These are phyloP conservation scores for Fusarium tupiense DNA, from an alignment of 2,329 filamentous ascomycete species.

Conservation along the genomic window DNA sequence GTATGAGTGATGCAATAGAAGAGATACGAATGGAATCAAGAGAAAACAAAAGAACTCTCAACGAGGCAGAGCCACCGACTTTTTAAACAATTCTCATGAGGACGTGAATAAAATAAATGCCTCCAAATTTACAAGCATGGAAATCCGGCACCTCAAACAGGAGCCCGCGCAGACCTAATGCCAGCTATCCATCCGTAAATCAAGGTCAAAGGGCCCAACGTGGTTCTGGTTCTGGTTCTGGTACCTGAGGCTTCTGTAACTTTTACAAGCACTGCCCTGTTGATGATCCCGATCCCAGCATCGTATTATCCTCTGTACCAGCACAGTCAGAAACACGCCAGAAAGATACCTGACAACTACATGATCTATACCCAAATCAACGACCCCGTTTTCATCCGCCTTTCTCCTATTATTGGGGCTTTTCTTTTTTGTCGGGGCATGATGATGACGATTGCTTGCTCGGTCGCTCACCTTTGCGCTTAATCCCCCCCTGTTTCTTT, in stretches of 20 bases:
- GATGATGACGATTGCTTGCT: slow-evolving; percentile 4
- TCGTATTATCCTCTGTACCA: slow-evolving; percentile 26
- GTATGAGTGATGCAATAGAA: not conserved
- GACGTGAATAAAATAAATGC: slow-evolving; percentile 20
- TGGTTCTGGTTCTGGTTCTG: not conserved
- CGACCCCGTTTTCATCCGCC: slow-evolving; percentile 17
- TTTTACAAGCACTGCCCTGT: slow-evolving; percentile 16
- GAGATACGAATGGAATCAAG: not conserved
- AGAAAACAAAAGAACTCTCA: not conserved
- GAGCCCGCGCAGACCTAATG: not conserved
- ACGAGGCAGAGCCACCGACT: slow-evolving; percentile 28
- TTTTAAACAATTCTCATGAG: slow-evolving; percentile 28
- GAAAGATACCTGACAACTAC: slow-evolving; percentile 30
- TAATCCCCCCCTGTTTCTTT: slow-evolving; percentile 9
- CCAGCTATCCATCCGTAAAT: not conserved
- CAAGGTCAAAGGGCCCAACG: not conserved
- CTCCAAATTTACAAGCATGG: slow-evolving; percentile 21
- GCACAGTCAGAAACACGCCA: not conserved
- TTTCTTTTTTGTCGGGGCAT: not conserved
- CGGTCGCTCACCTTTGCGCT: not conserved
- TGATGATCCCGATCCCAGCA: not conserved
- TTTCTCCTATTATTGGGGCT: not conserved
- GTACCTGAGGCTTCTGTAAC: slow-evolving; percentile 24
- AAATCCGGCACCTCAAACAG: slow-evolving; percentile 22
- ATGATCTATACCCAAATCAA: not conserved